These are phyloP conservation scores for Penicillium sp. DNA, from an alignment of 2,329 filamentous ascomycete genomes.

Conservation along the genomic window DNA sequence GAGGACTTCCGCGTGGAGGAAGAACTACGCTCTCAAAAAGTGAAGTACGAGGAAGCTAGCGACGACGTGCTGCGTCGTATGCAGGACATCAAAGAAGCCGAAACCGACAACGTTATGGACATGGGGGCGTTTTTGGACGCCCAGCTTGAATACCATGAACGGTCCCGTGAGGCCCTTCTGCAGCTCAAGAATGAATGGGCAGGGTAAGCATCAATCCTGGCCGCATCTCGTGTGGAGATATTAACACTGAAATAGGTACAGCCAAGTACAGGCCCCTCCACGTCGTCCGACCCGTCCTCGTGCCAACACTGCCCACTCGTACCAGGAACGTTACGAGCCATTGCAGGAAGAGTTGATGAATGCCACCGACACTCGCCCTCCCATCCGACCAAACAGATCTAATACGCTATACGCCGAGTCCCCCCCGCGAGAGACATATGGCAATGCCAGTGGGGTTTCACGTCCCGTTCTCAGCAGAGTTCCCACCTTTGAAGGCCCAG, in stretches of 20 bases:
- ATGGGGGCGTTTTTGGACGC: constrained; percentile 80
- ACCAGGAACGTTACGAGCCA: constrained; percentile 58
- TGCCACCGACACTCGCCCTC: constrained; percentile 51
- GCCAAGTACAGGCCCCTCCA: constrained; percentile 27
- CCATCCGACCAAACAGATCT: constrained; percentile 51
- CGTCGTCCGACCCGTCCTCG: constrained; percentile 55
- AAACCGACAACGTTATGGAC: constrained; percentile 78
- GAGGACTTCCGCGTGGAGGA: constrained; percentile 94
- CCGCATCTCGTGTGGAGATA: constrained; percentile 3
- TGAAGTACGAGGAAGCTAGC: constrained; percentile 93
- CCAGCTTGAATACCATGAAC: constrained; percentile 87
- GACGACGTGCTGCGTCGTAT: constrained; percentile 90
- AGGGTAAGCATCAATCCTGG: constrained; percentile 47
- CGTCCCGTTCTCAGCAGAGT: constrained; percentile 54
- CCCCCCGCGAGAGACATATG: constrained; percentile 43
- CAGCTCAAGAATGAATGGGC: constrained; percentile 68
- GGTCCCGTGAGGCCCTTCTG: constrained; percentile 78
- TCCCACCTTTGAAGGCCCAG: constrained; percentile 60
- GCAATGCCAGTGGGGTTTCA: constrained; percentile 29
- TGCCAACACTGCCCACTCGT: constrained; percentile 65
- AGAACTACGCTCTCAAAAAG: constrained; percentile 84
- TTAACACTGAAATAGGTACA: constrained; percentile 15
- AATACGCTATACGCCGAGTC: constrained; percentile 35
- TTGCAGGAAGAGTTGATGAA: constrained; percentile 56
- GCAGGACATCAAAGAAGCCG: constrained; percentile 93